phyloP scores from a whole-genome alignment of 2,329 filamentous ascomycete genomes.

The Trichoderma endophyticum region DNA sequence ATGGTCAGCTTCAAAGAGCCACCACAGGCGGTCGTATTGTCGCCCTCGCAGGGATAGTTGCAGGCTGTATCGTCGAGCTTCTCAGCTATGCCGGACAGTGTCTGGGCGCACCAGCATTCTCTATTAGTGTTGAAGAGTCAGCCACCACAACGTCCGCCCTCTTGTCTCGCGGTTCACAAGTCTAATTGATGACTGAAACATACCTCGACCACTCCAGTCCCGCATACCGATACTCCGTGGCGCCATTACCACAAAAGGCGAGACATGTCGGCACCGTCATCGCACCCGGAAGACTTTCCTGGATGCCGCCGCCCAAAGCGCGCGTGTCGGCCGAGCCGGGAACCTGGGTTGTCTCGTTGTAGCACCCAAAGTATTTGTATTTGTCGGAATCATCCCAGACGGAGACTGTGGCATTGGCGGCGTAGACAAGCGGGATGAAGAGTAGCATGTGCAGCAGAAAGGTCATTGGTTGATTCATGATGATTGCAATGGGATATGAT shows the following conservation, averaged over 20 bases:
- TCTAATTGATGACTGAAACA: constrained; percentile 16
- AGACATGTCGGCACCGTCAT: constrained; percentile 55
- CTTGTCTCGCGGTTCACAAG: not conserved
- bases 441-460: constrained; percentile 11
- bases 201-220: constrained; percentile 53
- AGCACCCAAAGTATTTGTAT: constrained; percentile 52
- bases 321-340: constrained; percentile 39
- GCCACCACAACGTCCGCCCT: not conserved
- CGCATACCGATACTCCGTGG: constrained; percentile 45
- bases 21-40: constrained; percentile 51
- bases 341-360: constrained; percentile 53
- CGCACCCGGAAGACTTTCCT: constrained; percentile 39
- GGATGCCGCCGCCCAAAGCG: constrained; percentile 45
- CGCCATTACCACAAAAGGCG: constrained; percentile 44
- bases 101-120: constrained; percentile 59
- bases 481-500: not conserved
- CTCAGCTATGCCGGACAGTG: constrained; percentile 45
- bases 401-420: constrained; percentile 22
- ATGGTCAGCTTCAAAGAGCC: constrained; percentile 49
- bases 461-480: not conserved
- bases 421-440: constrained; percentile 20
- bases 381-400: constrained; percentile 36
- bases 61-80: constrained; percentile 48
- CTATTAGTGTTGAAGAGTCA: constrained; percentile 28
- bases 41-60: constrained; percentile 52